phyloP scores from a whole-genome alignment of 441 rosid genomes.

The Raphanus hybrid region DNA sequence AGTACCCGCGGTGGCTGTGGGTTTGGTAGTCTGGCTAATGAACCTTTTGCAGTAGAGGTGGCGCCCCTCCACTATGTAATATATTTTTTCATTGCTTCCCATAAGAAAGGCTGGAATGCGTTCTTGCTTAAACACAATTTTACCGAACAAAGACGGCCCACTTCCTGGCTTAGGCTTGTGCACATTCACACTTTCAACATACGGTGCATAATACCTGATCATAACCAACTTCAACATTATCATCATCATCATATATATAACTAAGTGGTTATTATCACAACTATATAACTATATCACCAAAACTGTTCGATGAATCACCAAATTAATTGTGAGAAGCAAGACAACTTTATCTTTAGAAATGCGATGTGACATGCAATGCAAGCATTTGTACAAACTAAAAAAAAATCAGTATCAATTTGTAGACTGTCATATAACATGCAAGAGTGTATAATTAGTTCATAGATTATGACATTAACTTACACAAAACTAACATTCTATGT shows the following conservation, averaged over 20 bases:
- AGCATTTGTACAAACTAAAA: not conserved
- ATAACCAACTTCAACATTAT: not conserved
- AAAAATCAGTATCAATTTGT: not conserved
- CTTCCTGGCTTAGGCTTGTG: not conserved
- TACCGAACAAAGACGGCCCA: not conserved
- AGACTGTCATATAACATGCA: not conserved
- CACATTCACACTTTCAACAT: not conserved
- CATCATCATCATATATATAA: not conserved
- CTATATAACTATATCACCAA: not conserved
- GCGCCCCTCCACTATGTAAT: not conserved
- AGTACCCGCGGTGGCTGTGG: not conserved
- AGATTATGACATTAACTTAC: not conserved
- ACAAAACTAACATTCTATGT: not conserved
- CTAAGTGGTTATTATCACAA: not conserved
- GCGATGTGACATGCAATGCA: constrained; percentile 4
- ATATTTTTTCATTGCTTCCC: not conserved
- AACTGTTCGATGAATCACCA: no score
- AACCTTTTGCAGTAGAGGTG: not conserved
- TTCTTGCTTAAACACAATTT: not conserved
- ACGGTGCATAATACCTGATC: not conserved
- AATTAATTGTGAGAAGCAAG: no score
- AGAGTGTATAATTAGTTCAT: not conserved
- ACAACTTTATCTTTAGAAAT: not conserved
- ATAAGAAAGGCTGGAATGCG: not conserved
- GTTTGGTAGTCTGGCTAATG: not conserved